Conservation (phyloP, 148 eudicot genomes). For the Polygonum aviculare region DNA sequence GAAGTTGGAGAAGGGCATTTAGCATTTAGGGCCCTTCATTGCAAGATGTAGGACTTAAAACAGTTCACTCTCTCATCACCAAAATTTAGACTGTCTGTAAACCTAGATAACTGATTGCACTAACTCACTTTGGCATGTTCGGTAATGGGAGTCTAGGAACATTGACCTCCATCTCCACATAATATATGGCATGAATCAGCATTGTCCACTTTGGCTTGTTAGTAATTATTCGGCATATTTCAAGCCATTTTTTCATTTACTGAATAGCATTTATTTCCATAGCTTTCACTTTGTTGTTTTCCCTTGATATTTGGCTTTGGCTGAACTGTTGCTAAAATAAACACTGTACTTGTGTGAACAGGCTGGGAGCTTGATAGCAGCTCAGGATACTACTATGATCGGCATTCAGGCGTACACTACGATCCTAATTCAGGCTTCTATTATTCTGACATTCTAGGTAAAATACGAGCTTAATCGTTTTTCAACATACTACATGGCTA, state of each 20-base stretch:
- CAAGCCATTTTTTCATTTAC: neutral
- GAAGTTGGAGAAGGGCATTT: neutral
- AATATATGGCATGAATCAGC: neutral
- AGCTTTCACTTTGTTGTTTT: neutral
- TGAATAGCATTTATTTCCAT: neutral
- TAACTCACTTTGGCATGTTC: neutral
- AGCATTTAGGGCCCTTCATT: neutral
- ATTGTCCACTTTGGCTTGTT: neutral
- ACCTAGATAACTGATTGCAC: neutral
- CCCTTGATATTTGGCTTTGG: neutral
- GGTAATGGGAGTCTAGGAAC: neutral
- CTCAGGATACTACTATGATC: constrained; percentile 76
- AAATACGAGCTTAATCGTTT: constrained; percentile 10
- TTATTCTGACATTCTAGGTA: constrained; percentile 82
- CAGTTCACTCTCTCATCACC: neutral
- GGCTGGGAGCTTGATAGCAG: constrained; percentile 70
- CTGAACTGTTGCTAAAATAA: neutral
- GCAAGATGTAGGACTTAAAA: neutral
- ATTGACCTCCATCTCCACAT: neutral
- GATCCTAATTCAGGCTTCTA: constrained; percentile 95
- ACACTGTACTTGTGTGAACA: constrained; percentile 23
- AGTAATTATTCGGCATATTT: neutral
- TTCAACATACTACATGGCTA: neutral
- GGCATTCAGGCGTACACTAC: constrained; percentile 55
- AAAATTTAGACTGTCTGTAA: neutral